phyloP scores from a whole-genome alignment of 257 asterid species.

The Penstemon eatonii region DNA sequence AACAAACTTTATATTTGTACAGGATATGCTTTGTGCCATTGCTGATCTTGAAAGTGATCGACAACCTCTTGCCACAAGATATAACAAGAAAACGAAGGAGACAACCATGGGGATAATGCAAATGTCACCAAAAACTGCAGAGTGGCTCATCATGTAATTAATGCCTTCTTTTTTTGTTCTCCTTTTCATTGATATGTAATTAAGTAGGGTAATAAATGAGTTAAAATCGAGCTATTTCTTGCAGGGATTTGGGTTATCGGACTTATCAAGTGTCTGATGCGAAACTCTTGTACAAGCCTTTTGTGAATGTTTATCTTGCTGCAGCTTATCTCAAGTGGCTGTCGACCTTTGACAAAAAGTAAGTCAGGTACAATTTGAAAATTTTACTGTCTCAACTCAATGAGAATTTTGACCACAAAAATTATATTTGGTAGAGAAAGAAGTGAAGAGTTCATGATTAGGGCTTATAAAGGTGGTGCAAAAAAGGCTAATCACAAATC shows the following conservation, averaged over 20 bases:
- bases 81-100: slow-evolving; percentile 65
- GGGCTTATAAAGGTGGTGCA: slow-evolving; percentile 89
- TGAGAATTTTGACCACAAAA: slow-evolving; percentile 4
- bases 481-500: slow-evolving; percentile 87
- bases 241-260: slow-evolving; percentile 75
- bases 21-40: slow-evolving; percentile 94
- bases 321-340: slow-evolving; percentile 94
- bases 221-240: slow-evolving; percentile 31
- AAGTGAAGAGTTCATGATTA: slow-evolving; percentile 87
- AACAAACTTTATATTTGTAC: slow-evolving; percentile 12
- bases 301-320: slow-evolving; percentile 74
- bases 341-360: slow-evolving; percentile 68
- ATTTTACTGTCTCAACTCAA: slow-evolving; percentile 3
- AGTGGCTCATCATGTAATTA: slow-evolving; percentile 71
- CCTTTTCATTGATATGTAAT: neutral
- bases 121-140: slow-evolving; percentile 68
- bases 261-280: slow-evolving; percentile 49
- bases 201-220: slow-evolving; percentile 20
- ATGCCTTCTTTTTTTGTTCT: neutral
- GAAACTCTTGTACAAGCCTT: slow-evolving; percentile 66
- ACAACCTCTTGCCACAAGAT: slow-evolving; percentile 64
- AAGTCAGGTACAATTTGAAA: slow-evolving; percentile 31
- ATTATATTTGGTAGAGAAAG: slow-evolving; percentile 61
- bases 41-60: slow-evolving; percentile 92
- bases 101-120: slow-evolving; percentile 76